Evolutionary conservation across 331 rosid genomes (phyloP), one percentile per base, ranked within the genome.

Genomic region (Acacia concinna): DNA sequence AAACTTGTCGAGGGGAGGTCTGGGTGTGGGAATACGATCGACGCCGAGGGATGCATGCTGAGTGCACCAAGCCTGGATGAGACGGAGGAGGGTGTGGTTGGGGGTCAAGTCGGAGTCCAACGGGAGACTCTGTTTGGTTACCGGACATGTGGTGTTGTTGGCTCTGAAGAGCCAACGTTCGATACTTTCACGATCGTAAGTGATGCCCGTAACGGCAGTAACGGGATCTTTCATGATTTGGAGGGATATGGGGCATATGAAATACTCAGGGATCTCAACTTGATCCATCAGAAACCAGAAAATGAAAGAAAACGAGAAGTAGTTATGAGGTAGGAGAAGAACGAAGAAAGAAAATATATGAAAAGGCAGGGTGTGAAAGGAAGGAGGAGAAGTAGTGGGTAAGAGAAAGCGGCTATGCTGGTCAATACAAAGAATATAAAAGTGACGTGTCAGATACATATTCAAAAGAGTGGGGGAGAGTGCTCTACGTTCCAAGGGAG

Each of bases 161-260:
- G 73, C 64, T 0, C 82, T 44, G 81, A 82, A 88, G 27, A 95
- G 73, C 99, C 99, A 95, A 8, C 88, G 88, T 76, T 95, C 97
- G 30, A 95, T 95, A 89, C 91, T 88, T 1, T 87, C 96, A 4
- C 99, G 74, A 47, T 93, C 99, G 68, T 95, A 95, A 38, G 97
- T 93, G 47, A 93, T 93, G 8, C 99, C 99, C 1, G 97, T 84
- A 7, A 85, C 74, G 21, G 92, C 87, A 0, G 91, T 91, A 4
- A 93, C 97, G 0, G 99, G 99, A 60, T 95, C 99, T 38, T 86
- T 93, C 99, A 95, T 95, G 59, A 95, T 86, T 40, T 93, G 85
- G 0, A 95, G 90, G 28, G 99, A 93, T 27, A 95, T 93, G 2
- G 97, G 99, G 81, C 98, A 95, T 25, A 89, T 83, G 75, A 90